phyloP scores from a whole-genome alignment of 495 filamentous ascomycete genomes.

The Penicillium egyptiacum region DNA sequence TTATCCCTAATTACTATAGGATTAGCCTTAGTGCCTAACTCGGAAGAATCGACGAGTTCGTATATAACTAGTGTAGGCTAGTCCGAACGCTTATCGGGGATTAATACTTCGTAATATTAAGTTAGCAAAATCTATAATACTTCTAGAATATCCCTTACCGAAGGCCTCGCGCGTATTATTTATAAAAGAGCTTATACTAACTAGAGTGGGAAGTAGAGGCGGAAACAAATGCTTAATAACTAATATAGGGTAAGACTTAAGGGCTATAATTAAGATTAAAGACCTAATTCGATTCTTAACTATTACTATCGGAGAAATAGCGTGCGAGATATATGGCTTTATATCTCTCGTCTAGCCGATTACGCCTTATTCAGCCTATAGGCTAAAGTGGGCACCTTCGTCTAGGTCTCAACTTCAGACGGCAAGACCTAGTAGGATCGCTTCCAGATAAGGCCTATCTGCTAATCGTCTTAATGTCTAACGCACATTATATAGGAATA shows the following conservation, averaged over 20 bases:
- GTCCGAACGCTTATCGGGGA: not conserved
- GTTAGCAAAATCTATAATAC: not conserved
- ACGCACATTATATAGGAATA: constrained; percentile 10
- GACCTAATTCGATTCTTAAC: constrained; percentile 9
- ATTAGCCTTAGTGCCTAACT: not conserved
- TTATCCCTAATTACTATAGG: not conserved
- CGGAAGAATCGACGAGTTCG: not conserved
- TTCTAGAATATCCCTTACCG: not conserved
- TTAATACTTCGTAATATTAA: not conserved
- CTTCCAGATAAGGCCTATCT: constrained; percentile 12
- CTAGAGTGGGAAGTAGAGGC: constrained; percentile 2
- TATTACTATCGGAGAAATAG: constrained; percentile 1
- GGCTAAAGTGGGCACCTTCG: constrained; percentile 7
- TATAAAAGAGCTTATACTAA: not conserved
- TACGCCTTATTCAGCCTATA: constrained; percentile 12
- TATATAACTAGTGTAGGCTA: not conserved
- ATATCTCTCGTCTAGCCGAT: constrained; percentile 12
- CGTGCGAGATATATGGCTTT: constrained; percentile 7
- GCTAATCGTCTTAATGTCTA: constrained; percentile 10
- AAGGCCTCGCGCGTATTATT: not conserved
- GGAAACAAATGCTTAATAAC: constrained; percentile 7
- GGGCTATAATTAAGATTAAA: not conserved
- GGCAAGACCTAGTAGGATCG: constrained; percentile 10
- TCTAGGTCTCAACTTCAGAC: constrained; percentile 11
- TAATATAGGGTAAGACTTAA: constrained; percentile 7